A percentile compares a stretch with the other conserved stretches of the same genome.
Evolutionary conservation across 176 grass and related monocot genomes (phyloP).

Genomic region (Calamus simplicifolius): DNA sequence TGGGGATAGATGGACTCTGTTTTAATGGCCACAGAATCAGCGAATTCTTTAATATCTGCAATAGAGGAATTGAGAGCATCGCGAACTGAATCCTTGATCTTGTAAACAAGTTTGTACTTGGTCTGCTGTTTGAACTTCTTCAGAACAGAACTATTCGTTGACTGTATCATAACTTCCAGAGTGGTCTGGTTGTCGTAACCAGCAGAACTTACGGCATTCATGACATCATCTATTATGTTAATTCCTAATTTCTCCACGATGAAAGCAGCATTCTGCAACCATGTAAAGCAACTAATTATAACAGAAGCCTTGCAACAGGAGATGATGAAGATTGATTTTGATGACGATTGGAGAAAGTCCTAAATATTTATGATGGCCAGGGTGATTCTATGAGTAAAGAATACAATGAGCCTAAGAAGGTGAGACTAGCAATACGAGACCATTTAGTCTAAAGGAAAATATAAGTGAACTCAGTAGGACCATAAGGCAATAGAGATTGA

Average conservation of each 20-base stretch:
- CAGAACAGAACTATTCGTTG: conserved; percentile 70
- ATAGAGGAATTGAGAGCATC: conserved; percentile 40
- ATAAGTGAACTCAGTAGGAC: no score
- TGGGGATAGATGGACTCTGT: conserved; percentile 41
- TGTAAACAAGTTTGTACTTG: conserved; percentile 74
- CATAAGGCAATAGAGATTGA: no score
- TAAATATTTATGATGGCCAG: no score
- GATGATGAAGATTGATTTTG: neutral
- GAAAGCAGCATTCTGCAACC: conserved; percentile 74
- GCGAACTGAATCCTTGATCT: conserved; percentile 43
- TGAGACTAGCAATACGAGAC: no score
- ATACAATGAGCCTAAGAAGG: no score
- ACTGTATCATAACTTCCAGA: conserved; percentile 66
- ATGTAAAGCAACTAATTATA: neutral
- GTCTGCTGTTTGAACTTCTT: conserved; percentile 66
- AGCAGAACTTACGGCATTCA: conserved; percentile 29
- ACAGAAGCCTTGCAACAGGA: no score
- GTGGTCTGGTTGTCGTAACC: conserved; percentile 52
- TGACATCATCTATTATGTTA: conserved; percentile 46
- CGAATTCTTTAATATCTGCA: conserved; percentile 57
- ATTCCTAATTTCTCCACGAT: conserved; percentile 48
- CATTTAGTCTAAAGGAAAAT: no score
- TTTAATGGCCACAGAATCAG: conserved; percentile 43
- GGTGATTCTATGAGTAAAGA: no score
- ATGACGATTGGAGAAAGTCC: neutral